These are phyloP conservation scores for Penicillium psychrosexuale DNA, from an alignment of 2,329 filamentous ascomycete genomes.

Conservation along the genomic window DNA sequence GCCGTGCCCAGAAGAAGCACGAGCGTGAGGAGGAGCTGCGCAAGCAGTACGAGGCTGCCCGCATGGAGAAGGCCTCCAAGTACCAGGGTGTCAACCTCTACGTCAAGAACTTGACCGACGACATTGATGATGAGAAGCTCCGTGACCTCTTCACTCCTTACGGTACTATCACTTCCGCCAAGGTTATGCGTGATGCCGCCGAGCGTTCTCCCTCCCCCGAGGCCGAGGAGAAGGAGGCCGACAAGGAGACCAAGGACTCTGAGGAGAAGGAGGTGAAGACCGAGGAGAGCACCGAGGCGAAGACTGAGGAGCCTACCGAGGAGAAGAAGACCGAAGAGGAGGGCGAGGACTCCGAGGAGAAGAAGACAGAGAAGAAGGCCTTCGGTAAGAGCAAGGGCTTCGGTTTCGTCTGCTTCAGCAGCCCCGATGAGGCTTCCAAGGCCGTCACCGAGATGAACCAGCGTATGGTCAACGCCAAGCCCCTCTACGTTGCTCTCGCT, in stretches of 20 bases:
- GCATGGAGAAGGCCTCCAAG: constrained; percentile 97
- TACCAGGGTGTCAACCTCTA: constrained; percentile 99
- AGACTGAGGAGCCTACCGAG: constrained; percentile 44
- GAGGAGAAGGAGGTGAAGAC: constrained; percentile 41
- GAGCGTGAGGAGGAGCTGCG: constrained; percentile 99
- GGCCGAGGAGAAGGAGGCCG: constrained; percentile 52
- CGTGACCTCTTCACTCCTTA: constrained; percentile 88
- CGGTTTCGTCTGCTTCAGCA: constrained; percentile 99
- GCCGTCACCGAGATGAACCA: constrained; percentile 99
- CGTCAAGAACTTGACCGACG: constrained; percentile 98
- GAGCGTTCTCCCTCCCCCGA: constrained; percentile 46
- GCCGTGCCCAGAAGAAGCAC: constrained; percentile 99
- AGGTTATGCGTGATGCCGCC: constrained; percentile 90
- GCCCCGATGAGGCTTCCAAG: constrained; percentile 98
- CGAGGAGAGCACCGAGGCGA: constrained; percentile 46
- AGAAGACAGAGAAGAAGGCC: constrained; percentile 60
- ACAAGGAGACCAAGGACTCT: constrained; percentile 46
- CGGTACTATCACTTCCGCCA: constrained; percentile 94
- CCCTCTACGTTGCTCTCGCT: constrained; percentile 93
- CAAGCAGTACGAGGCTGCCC: constrained; percentile 96
- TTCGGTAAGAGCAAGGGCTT: constrained; percentile 99
- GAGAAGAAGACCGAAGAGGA: constrained; percentile 55
- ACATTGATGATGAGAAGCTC: constrained; percentile 96
- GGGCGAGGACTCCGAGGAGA: constrained; percentile 55
- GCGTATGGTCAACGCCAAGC: constrained; percentile 96